phyloP scores from a whole-genome alignment of 768 basidiomycete genomes.

The Wakefieldia striispora region DNA sequence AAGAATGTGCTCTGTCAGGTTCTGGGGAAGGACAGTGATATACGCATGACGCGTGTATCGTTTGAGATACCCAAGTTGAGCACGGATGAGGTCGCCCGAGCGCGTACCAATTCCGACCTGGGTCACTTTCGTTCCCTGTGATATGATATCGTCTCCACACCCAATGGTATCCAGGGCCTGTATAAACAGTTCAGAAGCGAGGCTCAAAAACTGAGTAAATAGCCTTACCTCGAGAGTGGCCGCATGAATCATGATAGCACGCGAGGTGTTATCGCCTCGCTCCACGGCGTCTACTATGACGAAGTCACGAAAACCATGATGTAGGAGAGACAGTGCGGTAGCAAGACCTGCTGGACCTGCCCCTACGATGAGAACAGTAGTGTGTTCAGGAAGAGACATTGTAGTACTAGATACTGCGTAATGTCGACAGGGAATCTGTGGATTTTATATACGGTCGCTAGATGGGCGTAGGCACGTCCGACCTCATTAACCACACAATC shows the following conservation, averaged over 20 bases:
- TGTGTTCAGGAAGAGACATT: slow-evolving; percentile 34
- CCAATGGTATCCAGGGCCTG: slow-evolving; percentile 47
- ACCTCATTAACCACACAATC: too few species aligned
- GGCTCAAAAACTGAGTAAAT: neutral
- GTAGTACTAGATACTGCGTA: too few species aligned
- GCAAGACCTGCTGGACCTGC: slow-evolving; percentile 51
- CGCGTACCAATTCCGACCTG: slow-evolving; percentile 32
- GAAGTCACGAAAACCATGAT: slow-evolving; percentile 42
- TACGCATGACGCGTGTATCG: slow-evolving; percentile 46
- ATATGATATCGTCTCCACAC: slow-evolving; percentile 39
- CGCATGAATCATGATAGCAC: slow-evolving; percentile 50
- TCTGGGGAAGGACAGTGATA: slow-evolving; percentile 43
- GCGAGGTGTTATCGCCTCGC: slow-evolving; percentile 40
- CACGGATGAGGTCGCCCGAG: slow-evolving; percentile 21
- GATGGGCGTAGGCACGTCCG: too few species aligned
- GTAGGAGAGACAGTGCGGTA: slow-evolving; percentile 44
- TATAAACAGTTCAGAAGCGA: slow-evolving; percentile 28
- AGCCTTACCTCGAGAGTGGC: slow-evolving; percentile 49
- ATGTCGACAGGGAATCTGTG: too few species aligned
- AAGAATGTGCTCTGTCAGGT: slow-evolving; percentile 43
- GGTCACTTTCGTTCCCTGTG: slow-evolving; percentile 35
- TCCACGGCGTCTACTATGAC: slow-evolving; percentile 41
- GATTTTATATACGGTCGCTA: too few species aligned
- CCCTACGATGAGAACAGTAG: slow-evolving; percentile 49
- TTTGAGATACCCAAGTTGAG: slow-evolving; percentile 36